Conservation (phyloP, 148 eudicot genomes). For the Heliamphora exappendiculata region DNA sequence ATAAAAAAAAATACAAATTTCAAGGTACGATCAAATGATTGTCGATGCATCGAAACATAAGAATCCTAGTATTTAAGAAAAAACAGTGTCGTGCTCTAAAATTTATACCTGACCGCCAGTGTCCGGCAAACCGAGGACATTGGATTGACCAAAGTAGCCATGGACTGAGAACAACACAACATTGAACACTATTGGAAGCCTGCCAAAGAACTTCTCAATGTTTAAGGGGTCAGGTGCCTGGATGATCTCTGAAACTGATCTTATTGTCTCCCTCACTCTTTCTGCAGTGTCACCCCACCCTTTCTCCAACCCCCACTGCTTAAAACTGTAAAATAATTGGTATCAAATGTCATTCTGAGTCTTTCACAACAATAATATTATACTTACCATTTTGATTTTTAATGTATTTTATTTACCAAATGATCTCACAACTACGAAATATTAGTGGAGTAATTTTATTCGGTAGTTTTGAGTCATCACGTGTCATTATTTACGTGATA, state of each 20-base stretch:
- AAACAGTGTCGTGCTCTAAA: no score
- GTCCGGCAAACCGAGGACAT: conserved; percentile 95
- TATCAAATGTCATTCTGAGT: not conserved
- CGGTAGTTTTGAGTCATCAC: no score
- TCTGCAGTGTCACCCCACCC: conserved; percentile 90
- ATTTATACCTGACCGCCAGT: conserved; percentile 89
- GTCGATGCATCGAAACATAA: no score
- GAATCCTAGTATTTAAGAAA: no score
- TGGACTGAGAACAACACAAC: conserved; percentile 83
- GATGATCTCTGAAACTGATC: conserved; percentile 66
- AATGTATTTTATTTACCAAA: no score
- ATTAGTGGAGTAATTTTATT: no score
- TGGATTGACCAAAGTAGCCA: conserved; percentile 88
- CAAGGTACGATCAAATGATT: no score
- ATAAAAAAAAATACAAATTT: no score
- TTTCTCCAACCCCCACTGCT: conserved; percentile 93
- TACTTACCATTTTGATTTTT: no score
- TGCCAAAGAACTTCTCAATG: conserved; percentile 56
- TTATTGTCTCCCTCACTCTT: conserved; percentile 73
- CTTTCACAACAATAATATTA: not conserved
- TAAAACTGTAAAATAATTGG: conserved; percentile 41
- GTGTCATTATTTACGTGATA: no score
- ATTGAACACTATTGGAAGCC: conserved; percentile 66
- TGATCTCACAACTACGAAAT: no score
- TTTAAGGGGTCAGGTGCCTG: conserved; percentile 84